A percentile compares a stretch with the other conserved stretches of the same genome.
These are phyloP conservation scores for Corymbia citriodora DNA, from an alignment of 441 rosid species.

Conservation along the genomic window DNA sequence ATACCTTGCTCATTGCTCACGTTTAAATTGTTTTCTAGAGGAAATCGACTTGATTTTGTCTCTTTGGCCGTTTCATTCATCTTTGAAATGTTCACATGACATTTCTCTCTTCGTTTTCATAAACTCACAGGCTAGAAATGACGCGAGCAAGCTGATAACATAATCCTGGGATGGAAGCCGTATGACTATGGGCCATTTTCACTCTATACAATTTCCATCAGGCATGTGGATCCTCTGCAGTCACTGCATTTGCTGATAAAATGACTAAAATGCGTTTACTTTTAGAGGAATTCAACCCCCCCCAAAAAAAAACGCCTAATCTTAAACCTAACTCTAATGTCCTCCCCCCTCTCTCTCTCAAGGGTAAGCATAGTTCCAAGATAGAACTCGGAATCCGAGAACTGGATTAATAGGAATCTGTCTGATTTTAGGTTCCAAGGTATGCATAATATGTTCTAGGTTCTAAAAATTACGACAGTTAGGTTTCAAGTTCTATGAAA, in stretches of 20 bases:
- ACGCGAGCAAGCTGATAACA: neutral
- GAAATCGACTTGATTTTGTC: neutral
- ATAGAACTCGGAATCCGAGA: too few species aligned
- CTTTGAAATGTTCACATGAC: neutral
- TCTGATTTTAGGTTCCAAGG: too few species aligned
- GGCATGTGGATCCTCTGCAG: neutral
- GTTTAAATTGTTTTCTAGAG: neutral
- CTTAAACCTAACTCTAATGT: neutral
- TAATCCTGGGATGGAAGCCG: neutral
- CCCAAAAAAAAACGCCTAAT: neutral
- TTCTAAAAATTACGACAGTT: too few species aligned
- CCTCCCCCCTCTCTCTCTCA: neutral
- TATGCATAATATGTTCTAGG: too few species aligned
- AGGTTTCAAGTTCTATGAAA: too few species aligned
- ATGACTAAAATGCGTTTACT: neutral
- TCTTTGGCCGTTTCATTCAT: neutral
- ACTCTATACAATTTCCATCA: neutral
- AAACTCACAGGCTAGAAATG: neutral
- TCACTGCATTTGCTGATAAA: neutral
- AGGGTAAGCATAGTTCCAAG: too few species aligned
- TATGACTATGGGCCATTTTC: neutral
- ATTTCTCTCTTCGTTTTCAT: neutral
- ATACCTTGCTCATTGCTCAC: neutral
- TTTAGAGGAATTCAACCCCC: too few species aligned
- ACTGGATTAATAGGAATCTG: too few species aligned